phyloP scores from a whole-genome alignment of 164 flowering plant species.

The Tetracentron sinense region DNA sequence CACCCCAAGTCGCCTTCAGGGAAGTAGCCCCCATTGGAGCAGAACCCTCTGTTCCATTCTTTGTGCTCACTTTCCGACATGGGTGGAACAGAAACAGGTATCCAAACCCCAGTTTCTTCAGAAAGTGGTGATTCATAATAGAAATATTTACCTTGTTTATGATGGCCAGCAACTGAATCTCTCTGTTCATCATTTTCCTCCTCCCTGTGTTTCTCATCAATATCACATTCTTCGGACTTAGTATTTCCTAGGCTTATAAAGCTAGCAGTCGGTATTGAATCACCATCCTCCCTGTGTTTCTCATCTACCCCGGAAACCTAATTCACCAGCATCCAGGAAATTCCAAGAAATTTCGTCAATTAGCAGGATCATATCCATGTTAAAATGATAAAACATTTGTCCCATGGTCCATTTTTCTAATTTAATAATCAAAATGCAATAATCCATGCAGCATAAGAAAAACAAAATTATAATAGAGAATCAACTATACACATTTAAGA shows the following conservation, averaged over 20 bases:
- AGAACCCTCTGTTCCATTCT: constrained; percentile 56
- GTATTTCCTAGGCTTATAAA: neutral
- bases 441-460: no score
- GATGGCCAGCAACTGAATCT: constrained; percentile 9
- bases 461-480: no score
- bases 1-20: constrained; percentile 89
- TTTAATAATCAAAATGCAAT: no score
- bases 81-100: no score
- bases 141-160: constrained; percentile 55
- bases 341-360: no score
- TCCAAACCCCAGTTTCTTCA: constrained; percentile 94
- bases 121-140: no score
- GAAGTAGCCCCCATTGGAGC: constrained; percentile 64
- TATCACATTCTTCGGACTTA: neutral
- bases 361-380: no score
- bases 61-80: constrained; percentile 64
- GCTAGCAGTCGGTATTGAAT: neutral
- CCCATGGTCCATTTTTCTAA: no score
- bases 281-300: neutral
- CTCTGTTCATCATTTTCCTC: neutral
- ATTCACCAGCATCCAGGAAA: no score
- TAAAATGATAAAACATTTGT: no score
- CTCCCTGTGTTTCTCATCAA: neutral
- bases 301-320: neutral
- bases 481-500: no score